phyloP scores from a whole-genome alignment of 352 stramenopile genomes.

The Phytophthora idaei region DNA sequence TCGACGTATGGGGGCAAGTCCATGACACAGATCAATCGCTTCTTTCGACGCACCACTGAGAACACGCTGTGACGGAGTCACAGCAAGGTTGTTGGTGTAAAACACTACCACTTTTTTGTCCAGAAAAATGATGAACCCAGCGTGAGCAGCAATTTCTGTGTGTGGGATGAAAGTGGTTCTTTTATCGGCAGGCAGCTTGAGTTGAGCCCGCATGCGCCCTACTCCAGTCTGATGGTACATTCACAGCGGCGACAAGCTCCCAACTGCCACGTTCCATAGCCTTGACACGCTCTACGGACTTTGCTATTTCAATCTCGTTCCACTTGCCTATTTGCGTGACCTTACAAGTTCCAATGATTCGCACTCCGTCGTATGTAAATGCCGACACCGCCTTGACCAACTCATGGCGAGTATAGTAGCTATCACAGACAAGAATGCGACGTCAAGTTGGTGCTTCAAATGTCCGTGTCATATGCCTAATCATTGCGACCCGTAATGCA shows the following conservation, averaged over 20 bases:
- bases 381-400: background rate
- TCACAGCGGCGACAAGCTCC: background rate
- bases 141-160: background rate
- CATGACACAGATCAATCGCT: conserved; percentile 3
- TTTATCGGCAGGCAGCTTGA: background rate
- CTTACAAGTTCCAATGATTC: background rate
- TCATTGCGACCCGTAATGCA: conserved; percentile 13
- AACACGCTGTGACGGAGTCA: background rate
- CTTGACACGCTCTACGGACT: background rate
- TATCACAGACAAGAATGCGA: conserved; percentile 1
- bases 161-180: background rate
- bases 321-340: background rate
- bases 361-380: background rate
- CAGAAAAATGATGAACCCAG: conserved; percentile 9
- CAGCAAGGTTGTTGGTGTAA: conserved; percentile 11
- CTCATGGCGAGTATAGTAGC: background rate
- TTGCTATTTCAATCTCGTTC: background rate
- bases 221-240: background rate
- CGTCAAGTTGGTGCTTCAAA: background rate
- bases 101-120: conserved; percentile 14
- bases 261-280: background rate
- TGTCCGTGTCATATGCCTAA: background rate
- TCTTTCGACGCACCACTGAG: background rate
- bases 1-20: background rate
- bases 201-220: background rate